phyloP scores from a whole-genome alignment of 345 rosid genomes.

The Cardamine resedifolia region DNA sequence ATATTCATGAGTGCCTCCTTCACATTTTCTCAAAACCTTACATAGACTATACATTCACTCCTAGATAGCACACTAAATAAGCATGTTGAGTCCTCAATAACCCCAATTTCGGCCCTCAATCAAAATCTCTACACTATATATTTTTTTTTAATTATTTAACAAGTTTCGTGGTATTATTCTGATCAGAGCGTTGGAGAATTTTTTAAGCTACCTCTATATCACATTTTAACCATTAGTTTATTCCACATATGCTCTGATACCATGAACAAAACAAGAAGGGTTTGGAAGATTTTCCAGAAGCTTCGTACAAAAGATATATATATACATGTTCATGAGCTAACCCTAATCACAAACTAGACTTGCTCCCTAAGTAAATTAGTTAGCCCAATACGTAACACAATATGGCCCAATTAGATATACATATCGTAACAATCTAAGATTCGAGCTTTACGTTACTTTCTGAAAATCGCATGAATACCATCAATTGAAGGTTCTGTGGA shows the following conservation, averaged over 20 bases:
- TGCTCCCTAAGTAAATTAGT: too few species aligned
- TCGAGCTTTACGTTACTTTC: neutral
- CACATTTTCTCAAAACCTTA: neutral
- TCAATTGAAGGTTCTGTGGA: neutral
- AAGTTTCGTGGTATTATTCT: neutral
- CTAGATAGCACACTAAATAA: neutral
- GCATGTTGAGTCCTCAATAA: neutral
- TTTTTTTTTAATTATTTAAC: neutral
- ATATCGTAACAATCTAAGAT: too few species aligned
- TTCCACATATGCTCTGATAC: too few species aligned
- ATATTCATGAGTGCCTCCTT: conserved; percentile 8
- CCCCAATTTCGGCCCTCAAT: neutral
- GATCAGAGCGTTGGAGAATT: neutral
- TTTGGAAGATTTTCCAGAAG: too few species aligned
- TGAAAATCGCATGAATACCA: neutral
- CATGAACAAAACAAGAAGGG: too few species aligned
- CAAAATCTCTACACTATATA: neutral
- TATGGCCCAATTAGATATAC: too few species aligned
- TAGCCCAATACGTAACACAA: too few species aligned
- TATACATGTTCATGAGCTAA: too few species aligned
- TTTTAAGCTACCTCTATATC: neutral
- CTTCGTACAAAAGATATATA: too few species aligned
- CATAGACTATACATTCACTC: neutral
- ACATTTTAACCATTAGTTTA: neutral
- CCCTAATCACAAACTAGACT: too few species aligned